phyloP scores from a whole-genome alignment of 179 eudicot species.

The Kewa caespitosa region DNA sequence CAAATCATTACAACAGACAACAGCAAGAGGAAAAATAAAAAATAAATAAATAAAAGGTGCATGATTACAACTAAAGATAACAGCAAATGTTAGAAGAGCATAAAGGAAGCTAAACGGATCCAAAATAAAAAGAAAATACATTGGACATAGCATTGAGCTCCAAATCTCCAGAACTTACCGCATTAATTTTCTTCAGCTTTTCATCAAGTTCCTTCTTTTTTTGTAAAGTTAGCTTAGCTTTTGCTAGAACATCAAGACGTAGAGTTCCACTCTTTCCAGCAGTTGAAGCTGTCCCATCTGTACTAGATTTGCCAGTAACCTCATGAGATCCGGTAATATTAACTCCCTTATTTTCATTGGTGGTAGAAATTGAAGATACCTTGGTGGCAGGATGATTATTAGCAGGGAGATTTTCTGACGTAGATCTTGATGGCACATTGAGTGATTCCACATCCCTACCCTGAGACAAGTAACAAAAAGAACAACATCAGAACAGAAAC shows the following conservation, averaged over 20 bases:
- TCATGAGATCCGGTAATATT: constrained; percentile 96
- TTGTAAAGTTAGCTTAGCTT: constrained; percentile 81
- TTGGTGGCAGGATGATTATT: constrained; percentile 60
- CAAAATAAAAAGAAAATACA: not conserved
- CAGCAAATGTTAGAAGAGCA: constrained; percentile 5
- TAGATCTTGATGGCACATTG: constrained; percentile 37
- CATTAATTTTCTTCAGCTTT: constrained; percentile 68
- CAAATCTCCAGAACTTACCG: constrained; percentile 43
- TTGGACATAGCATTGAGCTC: not conserved
- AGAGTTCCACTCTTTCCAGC: constrained; percentile 70
- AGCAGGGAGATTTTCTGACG: constrained; percentile 39
- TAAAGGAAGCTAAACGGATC: not conserved
- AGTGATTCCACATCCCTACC: constrained; percentile 47
- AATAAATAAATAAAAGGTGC: too few relatives aligned
- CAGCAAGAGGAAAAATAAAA: too few relatives aligned
- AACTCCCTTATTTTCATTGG: constrained; percentile 98
- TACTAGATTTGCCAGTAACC: constrained; percentile 99
- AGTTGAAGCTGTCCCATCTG: constrained; percentile 85
- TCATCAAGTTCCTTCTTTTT: constrained; percentile 74
- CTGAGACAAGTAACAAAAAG: constrained; percentile 41
- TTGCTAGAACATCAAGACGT: constrained; percentile 78
- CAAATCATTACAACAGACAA: too few relatives aligned
- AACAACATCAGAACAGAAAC: constrained; percentile 12
- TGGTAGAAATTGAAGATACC: constrained; percentile 95
- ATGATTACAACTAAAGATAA: too few relatives aligned